Evolutionary conservation across 495 filamentous ascomycete genomes (phyloP).

Genomic region (Bacidia rubella): DNA sequence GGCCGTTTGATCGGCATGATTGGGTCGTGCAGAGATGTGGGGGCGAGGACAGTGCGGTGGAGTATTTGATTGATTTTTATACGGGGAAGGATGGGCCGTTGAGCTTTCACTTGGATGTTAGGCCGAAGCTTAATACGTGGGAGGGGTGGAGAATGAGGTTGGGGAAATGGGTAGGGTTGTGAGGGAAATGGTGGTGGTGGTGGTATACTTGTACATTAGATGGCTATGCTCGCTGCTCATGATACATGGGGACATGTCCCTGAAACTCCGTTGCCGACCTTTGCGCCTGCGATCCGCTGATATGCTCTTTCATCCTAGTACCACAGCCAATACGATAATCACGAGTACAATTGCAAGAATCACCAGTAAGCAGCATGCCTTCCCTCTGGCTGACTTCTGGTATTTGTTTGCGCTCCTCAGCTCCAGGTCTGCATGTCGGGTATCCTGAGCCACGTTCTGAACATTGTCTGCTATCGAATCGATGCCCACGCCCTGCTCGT

Average conservation of each 20-base stretch:
- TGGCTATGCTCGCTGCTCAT: no score
- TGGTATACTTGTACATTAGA: not conserved
- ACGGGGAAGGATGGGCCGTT: slow-evolving; percentile 58
- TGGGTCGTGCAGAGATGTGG: slow-evolving; percentile 87
- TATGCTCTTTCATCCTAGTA: slow-evolving; percentile 38
- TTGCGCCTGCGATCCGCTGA: not conserved
- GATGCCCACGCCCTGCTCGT: slow-evolving; percentile 79
- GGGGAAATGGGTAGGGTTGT: slow-evolving; percentile 45
- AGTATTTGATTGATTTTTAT: slow-evolving; percentile 98
- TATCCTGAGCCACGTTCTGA: slow-evolving; percentile 62
- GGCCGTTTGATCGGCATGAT: slow-evolving; percentile 91
- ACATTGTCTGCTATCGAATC: slow-evolving; percentile 85
- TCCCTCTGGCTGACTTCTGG: slow-evolving; percentile 85
- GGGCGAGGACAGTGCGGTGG: slow-evolving; percentile 41
- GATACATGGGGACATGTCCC: not conserved
- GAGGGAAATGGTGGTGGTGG: not conserved
- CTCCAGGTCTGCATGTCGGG: slow-evolving; percentile 73
- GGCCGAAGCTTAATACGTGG: slow-evolving; percentile 84
- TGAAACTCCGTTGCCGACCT: not conserved
- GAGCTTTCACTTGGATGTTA: slow-evolving; percentile 88
- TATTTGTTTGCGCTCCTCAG: slow-evolving; percentile 69
- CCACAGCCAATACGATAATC: slow-evolving; percentile 76
- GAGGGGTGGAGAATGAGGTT: slow-evolving; percentile 83
- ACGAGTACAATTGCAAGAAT: slow-evolving; percentile 78
- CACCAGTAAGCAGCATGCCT: slow-evolving; percentile 84